Conservation (phyloP, 2,329 filamentous ascomycete species). For the Seiridium cupressi region DNA sequence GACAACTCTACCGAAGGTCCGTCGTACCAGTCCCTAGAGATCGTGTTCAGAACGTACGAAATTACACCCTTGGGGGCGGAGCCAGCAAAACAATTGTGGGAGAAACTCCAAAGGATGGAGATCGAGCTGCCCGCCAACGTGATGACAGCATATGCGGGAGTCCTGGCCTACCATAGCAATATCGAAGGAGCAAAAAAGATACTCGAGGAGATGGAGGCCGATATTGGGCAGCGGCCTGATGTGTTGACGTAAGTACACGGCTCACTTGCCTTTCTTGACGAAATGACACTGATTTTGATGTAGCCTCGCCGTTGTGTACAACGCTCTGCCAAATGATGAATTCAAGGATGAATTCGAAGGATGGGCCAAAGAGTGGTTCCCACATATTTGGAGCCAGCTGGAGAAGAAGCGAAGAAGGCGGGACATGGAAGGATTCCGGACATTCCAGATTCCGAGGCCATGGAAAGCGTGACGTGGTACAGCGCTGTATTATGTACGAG, state of each 20-base stretch:
- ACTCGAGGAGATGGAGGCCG: constrained; percentile 64
- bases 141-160: constrained; percentile 74
- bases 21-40: constrained; percentile 74
- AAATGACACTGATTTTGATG: not conserved
- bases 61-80: constrained; percentile 54
- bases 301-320: constrained; percentile 75
- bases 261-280: not conserved
- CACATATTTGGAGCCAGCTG: constrained; percentile 67
- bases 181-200: constrained; percentile 66
- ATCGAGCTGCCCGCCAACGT: constrained; percentile 73
- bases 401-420: constrained; percentile 48
- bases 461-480: constrained; percentile 42
- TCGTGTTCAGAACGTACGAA: constrained; percentile 80
- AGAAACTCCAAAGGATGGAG: constrained; percentile 69
- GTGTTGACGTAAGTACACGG: constrained; percentile 21
- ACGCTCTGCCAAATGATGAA: constrained; percentile 63
- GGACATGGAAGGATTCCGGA: constrained; percentile 41
- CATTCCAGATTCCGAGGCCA: constrained; percentile 48
- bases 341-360: constrained; percentile 69
- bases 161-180: constrained; percentile 70
- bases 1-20: constrained; percentile 83
- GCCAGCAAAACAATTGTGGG: constrained; percentile 68
- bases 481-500: constrained; percentile 22
- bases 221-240: constrained; percentile 44
- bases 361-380: constrained; percentile 71